Evolutionary conservation across 352 stramenopile species (phyloP), one percentile per base, ranked within the genome.

Genomic region (Hyaloperonospora brassicae): DNA sequence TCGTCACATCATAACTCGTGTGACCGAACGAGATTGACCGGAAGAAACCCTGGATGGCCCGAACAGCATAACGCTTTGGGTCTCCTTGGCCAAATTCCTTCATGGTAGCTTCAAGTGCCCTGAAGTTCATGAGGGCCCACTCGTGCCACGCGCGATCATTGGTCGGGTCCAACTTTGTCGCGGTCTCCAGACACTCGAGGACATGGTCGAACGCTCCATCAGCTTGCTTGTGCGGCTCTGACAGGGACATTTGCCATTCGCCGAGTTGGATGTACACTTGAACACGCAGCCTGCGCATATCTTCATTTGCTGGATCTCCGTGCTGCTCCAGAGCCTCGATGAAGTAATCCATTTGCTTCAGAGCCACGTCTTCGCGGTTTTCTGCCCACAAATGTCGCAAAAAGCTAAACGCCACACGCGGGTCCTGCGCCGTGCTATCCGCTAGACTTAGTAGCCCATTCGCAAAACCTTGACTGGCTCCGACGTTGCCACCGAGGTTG

Each of bases 51-150:
- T 86, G 68, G 46, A 89, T 87, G 8, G 79, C 79, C 10, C 77
- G 76, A 5, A 74, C 79, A 31, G 87, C 84, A 42, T 76, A 87
- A 62, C 12, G 57, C 39, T n/a, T 75, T 64, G 39, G 90, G 56
- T 66, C 10, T 58, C 35, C 34, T 59, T 62, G 2, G 72, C 61
- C 21, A 68, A 74, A 46, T 68, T 70, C 77, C 60, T 86, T 94
- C 77, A 42, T 66, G 54, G 23, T 70, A 67, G 22, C 63, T 72
- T 82, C 51, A 78, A 86, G 51, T 98, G 82, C 63, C 98, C 82
- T 10, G 63, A 98, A 98, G 68, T 98, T 98, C 55, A 98, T 89
- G 38, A 98, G 64, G 9, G 95, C 95, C 96, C 96, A 99, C 7
- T 81, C 84, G 69, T 99, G 97, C 86, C 93, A 99, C 25, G 96